These are phyloP conservation scores for Rhizopogon salebrosus DNA, from an alignment of 768 basidiomycete genomes.

Conservation along the genomic window DNA sequence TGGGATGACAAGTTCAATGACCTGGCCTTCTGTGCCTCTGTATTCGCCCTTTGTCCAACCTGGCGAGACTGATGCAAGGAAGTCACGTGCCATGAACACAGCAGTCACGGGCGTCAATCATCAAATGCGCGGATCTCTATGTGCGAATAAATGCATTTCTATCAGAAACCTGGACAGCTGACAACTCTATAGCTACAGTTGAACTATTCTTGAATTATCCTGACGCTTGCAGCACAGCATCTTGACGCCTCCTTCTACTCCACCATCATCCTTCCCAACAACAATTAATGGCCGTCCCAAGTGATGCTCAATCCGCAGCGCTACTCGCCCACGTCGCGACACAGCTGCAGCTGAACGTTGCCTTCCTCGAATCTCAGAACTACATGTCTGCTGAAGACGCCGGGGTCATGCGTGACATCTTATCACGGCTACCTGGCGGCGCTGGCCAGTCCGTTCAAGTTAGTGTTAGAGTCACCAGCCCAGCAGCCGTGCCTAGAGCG, in stretches of 20 bases:
- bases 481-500: constrained; percentile 4
- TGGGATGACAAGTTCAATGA: not conserved
- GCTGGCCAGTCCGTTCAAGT: constrained; percentile 13
- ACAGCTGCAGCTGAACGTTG: constrained; percentile 51
- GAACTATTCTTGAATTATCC: not conserved
- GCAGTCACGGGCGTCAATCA: too few species aligned
- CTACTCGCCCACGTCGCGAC: constrained; percentile 55
- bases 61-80: too few species aligned
- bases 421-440: constrained; percentile 37
- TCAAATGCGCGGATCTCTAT: too few species aligned
- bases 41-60: too few species aligned
- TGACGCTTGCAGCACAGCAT: not conserved
- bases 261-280: not conserved
- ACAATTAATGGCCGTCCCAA: constrained; percentile 17
- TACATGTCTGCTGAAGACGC: constrained; percentile 49
- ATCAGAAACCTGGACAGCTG: not conserved
- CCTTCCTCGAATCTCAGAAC: constrained; percentile 52
- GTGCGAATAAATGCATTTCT: not conserved
- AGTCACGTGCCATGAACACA: too few species aligned
- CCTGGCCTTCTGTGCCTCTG: too few species aligned
- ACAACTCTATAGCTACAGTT: not conserved
- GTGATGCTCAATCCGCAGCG: constrained; percentile 31
- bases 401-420: constrained; percentile 33
- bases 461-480: constrained; percentile 4
- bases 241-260: not conserved